Evolutionary conservation across 2,329 filamentous ascomycete species (phyloP), one percentile per base, ranked within the genome.

Genomic region (Anthostomella pinea): DNA sequence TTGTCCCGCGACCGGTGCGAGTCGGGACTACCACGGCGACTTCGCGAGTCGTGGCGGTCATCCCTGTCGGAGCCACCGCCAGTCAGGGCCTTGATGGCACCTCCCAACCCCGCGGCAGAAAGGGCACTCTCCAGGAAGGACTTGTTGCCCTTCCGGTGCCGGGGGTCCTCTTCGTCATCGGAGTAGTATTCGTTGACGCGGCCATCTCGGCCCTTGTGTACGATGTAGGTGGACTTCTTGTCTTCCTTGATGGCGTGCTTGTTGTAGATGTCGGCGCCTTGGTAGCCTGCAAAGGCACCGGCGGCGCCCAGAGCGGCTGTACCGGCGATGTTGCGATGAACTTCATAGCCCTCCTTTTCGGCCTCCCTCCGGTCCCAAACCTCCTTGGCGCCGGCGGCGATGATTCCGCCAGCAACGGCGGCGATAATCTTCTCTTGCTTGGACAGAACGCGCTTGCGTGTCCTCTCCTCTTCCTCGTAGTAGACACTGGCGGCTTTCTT

Each of bases 361-460:
- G 71, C 77, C 51, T 82, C 75, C 47, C 67, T 73, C 42, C 79
- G 78, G 52, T 84, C 79, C 57, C 73, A 83, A 4, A 83, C 60
- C 56, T 84, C 80, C 61, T 84, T 83, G 33, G 77, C 77, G 33
- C 79, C 79, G 8, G 78, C 75, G n/a, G 77, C 75, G 15, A 83
- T 62, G 20, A 79, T 76, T 34, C 79, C 80, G 26, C 80, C 80
- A 22, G 77, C 74, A 21, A 83, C 71, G n/a, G 77, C 80, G 15
- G 79, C 79, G 30, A 82, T 70, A 45, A 83, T 79, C 62, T 82
- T 81, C 48, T 83, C 73, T 52, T 83, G 76, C 62, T 81, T 77
- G 43, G 72, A 72, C 41, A 82, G 63, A 41, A 73, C 67, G 49
- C 76, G 68, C 49, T 63, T 73, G 43, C 68, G 68, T 46, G 66